A percentile compares a stretch with the other conserved stretches of the same genome.
Evolutionary conservation across 164 flowering plant genomes (phyloP).

Genomic region (Stephania japonica): DNA sequence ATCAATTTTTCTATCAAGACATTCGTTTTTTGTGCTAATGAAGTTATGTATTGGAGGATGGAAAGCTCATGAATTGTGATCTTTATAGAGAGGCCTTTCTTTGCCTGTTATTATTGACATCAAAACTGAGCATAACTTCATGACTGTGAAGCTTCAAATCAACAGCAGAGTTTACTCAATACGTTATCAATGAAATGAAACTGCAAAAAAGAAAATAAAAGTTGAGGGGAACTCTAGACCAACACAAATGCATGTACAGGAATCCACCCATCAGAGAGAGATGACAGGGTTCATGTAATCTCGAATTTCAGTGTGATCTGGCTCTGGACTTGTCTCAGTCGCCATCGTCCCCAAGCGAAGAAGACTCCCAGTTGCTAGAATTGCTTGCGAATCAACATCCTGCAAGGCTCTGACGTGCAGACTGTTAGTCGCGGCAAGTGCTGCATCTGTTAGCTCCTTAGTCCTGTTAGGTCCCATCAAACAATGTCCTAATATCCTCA

Average conservation of each 20-base stretch:
- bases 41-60: too few species aligned
- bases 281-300: conserved; percentile 18
- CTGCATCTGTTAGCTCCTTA: conserved; percentile 40
- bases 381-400: conserved; percentile 64
- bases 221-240: too few species aligned
- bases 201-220: background rate
- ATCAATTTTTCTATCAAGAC: background rate
- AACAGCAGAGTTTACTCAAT: background rate
- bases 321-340: conserved; percentile 10
- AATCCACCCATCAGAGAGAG: conserved; percentile 17
- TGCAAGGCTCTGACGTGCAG: conserved; percentile 59
- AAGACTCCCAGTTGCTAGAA: conserved; percentile 66
- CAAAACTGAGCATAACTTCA: background rate
- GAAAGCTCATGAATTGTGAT: background rate
- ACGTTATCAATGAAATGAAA: background rate
- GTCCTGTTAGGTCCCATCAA: conserved; percentile 41
- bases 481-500: conserved; percentile 85
- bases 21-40: too few species aligned
- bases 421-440: conserved; percentile 40
- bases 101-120: background rate
- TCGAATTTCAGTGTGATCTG: conserved; percentile 46
- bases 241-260: too few species aligned
- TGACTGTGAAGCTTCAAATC: background rate
- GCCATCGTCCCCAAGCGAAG: conserved; percentile 43
- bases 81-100: background rate